These are phyloP conservation scores for Aspergillus sclerotioniger DNA, from an alignment of 495 filamentous ascomycete genomes.

Conservation along the genomic window DNA sequence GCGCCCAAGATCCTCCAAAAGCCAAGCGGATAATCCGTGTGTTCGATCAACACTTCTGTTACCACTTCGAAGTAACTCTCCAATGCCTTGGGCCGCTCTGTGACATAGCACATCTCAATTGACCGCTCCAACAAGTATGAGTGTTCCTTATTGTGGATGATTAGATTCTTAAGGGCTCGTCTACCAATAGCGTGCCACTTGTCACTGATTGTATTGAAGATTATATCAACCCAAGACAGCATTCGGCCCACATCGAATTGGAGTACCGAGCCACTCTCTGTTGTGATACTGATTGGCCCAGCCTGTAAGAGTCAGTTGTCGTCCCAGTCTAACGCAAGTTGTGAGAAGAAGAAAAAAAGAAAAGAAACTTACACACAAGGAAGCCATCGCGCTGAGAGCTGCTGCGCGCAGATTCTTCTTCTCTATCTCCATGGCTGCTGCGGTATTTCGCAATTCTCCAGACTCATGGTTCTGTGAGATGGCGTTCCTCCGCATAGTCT, in stretches of 20 bases:
- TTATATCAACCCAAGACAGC: constrained; percentile 90
- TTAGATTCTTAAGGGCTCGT: constrained; percentile 84
- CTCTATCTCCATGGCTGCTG: constrained; percentile 93
- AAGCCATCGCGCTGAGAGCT: constrained; percentile 91
- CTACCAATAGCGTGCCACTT: constrained; percentile 89
- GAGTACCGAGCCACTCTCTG: constrained; percentile 75
- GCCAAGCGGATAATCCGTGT: constrained; percentile 71
- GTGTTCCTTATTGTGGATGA: constrained; percentile 84
- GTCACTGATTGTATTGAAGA: constrained; percentile 86
- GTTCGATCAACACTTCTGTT: constrained; percentile 77
- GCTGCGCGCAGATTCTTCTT: constrained; percentile 88
- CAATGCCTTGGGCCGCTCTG: constrained; percentile 68
- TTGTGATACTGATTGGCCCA: constrained; percentile 84
- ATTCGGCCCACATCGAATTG: constrained; percentile 91
- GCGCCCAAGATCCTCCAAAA: constrained; percentile 90
- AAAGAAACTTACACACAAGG: constrained; percentile 70
- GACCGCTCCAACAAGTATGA: constrained; percentile 81
- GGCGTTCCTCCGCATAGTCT: constrained; percentile 79
- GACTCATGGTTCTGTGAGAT: constrained; percentile 63
- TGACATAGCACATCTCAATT: constrained; percentile 81
- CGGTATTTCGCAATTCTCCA: constrained; percentile 69
- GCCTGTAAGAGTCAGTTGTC: constrained; percentile 42
- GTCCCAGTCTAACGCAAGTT: neutral
- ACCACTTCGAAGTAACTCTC: constrained; percentile 97
- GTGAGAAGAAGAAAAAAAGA: too few species aligned